A percentile compares a stretch with the other conserved stretches of the same genome.
Conservation (phyloP, 306 rosid genomes). For the Gillenia trifoliata region DNA sequence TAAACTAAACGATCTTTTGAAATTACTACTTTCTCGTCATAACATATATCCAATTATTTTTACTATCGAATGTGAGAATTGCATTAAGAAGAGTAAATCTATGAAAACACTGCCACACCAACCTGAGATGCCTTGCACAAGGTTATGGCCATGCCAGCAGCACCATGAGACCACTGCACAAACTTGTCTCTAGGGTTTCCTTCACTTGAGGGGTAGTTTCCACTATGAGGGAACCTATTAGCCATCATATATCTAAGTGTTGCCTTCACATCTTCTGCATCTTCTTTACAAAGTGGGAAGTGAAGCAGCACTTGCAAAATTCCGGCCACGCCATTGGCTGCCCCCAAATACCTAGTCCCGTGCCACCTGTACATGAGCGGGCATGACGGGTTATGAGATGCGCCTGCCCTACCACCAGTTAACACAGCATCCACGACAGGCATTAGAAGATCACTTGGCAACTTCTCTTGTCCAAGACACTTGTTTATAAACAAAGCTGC, state of each 20-base stretch:
- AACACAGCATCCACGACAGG: constrained; percentile 67
- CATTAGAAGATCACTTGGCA: constrained; percentile 53
- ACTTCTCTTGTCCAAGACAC: constrained; percentile 46
- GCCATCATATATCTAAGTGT: constrained; percentile 73
- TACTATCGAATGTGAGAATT: neutral
- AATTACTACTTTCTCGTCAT: neutral
- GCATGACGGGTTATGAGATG: constrained; percentile 64
- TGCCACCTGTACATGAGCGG: constrained; percentile 95
- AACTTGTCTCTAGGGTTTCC: constrained; percentile 79
- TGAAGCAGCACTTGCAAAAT: constrained; percentile 73
- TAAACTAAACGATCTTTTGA: neutral
- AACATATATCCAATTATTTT: neutral
- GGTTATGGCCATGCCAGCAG: constrained; percentile 79
- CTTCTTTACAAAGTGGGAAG: constrained; percentile 58
- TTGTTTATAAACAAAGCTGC: constrained; percentile 69
- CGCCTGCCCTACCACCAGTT: constrained; percentile 91
- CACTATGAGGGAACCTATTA: constrained; percentile 73
- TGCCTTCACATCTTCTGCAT: constrained; percentile 71
- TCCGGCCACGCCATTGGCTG: constrained; percentile 88
- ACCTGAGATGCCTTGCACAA: constrained; percentile 90
- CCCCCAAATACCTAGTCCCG: constrained; percentile 85
- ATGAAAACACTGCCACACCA: constrained; percentile 2
- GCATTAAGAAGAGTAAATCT: neutral
- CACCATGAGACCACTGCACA: constrained; percentile 93
- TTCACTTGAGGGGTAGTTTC: constrained; percentile 93